These are phyloP conservation scores for Amesomyces nigricolor DNA, from an alignment of 2,329 filamentous ascomycete species.

Conservation along the genomic window DNA sequence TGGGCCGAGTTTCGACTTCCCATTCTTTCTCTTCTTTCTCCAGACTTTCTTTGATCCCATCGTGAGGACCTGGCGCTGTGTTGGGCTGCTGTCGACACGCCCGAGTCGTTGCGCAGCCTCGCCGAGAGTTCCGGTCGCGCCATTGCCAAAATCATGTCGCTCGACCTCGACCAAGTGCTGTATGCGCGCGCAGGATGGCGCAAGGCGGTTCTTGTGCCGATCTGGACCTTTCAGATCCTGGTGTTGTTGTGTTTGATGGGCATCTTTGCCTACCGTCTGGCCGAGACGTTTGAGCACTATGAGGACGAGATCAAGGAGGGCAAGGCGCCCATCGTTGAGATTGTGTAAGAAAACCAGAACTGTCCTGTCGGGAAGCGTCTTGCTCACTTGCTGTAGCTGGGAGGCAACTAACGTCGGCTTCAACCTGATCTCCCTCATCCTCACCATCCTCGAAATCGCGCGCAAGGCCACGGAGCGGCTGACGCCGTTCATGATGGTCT, in stretches of 20 bases:
- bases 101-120: not conserved
- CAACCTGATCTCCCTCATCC: slow-evolving; percentile 41
- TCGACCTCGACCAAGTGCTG: slow-evolving; percentile 45
- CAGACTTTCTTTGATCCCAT: too few relatives aligned
- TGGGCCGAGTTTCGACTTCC: too few relatives aligned
- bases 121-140: not conserved
- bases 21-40: too few relatives aligned
- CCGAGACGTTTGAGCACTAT: slow-evolving; percentile 40
- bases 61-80: not conserved
- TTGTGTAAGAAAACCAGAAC: slow-evolving; percentile 38
- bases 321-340: slow-evolving; percentile 40
- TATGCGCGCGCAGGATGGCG: slow-evolving; percentile 50
- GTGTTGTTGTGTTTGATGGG: slow-evolving; percentile 44
- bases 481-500: slow-evolving; percentile 50
- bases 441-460: slow-evolving; percentile 44
- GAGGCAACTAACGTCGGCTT: slow-evolving; percentile 48
- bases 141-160: slow-evolving; percentile 20
- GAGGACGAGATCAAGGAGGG: slow-evolving; percentile 37
- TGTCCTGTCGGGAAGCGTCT: not conserved
- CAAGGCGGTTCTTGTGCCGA: slow-evolving; percentile 41
- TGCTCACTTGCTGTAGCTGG: slow-evolving; percentile 39
- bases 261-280: slow-evolving; percentile 49
- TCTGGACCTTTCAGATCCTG: slow-evolving; percentile 45
- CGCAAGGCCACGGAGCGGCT: slow-evolving; percentile 44
- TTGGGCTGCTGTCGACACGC: not conserved